These are phyloP conservation scores for Silene latifolia DNA, from an alignment of 148 eudicot species.

Conservation along the genomic window DNA sequence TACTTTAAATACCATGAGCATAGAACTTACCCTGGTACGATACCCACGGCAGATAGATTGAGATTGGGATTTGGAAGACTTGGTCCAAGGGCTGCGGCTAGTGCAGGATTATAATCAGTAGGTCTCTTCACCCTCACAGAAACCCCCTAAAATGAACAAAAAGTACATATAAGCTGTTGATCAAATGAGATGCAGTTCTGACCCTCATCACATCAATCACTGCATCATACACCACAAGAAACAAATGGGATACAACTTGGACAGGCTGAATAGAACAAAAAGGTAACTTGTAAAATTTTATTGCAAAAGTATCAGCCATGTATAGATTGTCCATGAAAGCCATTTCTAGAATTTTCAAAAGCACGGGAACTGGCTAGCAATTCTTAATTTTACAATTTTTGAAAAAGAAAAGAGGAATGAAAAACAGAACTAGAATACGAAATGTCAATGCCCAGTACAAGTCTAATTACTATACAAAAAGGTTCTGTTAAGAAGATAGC, in stretches of 20 bases:
- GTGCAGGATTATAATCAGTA: slow-evolving; percentile 84
- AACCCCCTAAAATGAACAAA: slow-evolving; percentile 55
- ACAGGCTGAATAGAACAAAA: slow-evolving; percentile 9
- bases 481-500: too few relatives aligned
- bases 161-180: slow-evolving; percentile 18
- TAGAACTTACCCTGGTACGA: slow-evolving; percentile 65
- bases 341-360: not conserved
- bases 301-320: not conserved
- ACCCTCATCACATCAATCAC: slow-evolving; percentile 15
- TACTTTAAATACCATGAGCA: not conserved
- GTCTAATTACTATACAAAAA: too few relatives aligned
- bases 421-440: too few relatives aligned
- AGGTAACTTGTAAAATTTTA: not conserved
- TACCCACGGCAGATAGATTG: slow-evolving; percentile 82
- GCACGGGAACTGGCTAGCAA: not conserved
- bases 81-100: slow-evolving; percentile 89
- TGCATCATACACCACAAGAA: slow-evolving; percentile 10
- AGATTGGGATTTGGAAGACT: slow-evolving; percentile 80
- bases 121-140: slow-evolving; percentile 86
- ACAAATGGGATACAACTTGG: slow-evolving; percentile 7
- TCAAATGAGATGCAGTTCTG: slow-evolving; percentile 1
- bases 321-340: not conserved
- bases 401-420: not conserved
- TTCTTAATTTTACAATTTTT: not conserved
- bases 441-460: too few relatives aligned